Conservation (phyloP, 2,329 filamentous ascomycete genomes). For the Calonectria multiphialidica region DNA sequence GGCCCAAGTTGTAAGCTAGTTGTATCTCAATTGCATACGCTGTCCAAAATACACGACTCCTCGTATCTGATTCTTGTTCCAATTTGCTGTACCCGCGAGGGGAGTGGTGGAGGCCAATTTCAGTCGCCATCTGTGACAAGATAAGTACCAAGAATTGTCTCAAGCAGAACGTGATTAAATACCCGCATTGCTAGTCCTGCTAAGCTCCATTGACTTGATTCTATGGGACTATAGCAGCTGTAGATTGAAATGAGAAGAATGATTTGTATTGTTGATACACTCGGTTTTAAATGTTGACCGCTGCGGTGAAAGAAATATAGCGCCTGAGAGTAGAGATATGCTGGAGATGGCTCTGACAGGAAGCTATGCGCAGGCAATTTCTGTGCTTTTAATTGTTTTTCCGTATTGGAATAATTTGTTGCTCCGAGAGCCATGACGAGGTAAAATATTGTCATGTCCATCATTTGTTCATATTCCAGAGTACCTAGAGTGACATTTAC, state of each 20-base stretch:
- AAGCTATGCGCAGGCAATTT: not conserved
- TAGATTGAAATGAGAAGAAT: constrained; percentile 17
- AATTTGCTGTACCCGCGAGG: not conserved
- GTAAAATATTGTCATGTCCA: constrained; percentile 6
- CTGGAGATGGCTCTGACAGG: not conserved
- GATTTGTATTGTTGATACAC: not conserved
- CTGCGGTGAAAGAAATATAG: not conserved
- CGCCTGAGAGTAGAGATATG: not conserved
- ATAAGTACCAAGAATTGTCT: not conserved
- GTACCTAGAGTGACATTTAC: not conserved
- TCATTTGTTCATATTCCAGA: not conserved
- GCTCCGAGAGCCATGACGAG: constrained; percentile 2
- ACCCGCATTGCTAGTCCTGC: constrained; percentile 19
- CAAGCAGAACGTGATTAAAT: not conserved
- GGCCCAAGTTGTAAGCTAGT: constrained; percentile 22
- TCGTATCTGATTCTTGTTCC: not conserved
- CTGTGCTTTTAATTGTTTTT: not conserved
- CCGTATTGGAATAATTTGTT: not conserved
- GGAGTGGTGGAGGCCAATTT: constrained; percentile 5
- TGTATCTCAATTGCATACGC: constrained; percentile 21
- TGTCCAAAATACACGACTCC: constrained; percentile 16
- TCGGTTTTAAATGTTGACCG: not conserved
- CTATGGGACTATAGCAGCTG: constrained; percentile 15
- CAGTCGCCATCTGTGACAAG: not conserved
- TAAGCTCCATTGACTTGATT: constrained; percentile 18